A percentile compares a stretch with the other conserved stretches of the same genome.
phyloP scores from a whole-genome alignment of 73 alveolate genomes.

The Urostyla sp. region DNA sequence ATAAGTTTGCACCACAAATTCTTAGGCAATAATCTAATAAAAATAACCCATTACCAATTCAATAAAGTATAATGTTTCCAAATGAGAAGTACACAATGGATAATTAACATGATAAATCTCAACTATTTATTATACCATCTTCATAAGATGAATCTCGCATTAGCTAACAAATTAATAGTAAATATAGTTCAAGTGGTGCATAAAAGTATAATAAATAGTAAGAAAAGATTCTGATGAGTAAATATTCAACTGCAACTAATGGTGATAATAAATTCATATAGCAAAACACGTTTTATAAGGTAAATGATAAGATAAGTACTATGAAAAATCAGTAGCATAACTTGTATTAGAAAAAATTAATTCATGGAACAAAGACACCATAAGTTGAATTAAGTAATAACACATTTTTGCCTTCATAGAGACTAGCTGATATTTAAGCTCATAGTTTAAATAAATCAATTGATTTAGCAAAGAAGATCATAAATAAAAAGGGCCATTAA shows the following conservation, averaged over 20 bases:
- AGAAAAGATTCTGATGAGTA: slow-evolving; percentile 1
- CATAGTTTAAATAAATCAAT: not conserved
- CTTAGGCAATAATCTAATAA: not conserved
- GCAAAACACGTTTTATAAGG: not conserved
- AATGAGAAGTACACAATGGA: not conserved
- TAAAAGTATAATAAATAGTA: slow-evolving; percentile 28
- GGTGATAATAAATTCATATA: not conserved
- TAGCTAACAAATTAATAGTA: slow-evolving; percentile 7
- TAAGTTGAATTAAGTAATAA: not conserved
- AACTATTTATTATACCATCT: not conserved
- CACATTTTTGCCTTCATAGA: not conserved
- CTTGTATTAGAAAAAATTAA: not conserved
- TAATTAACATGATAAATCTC: not conserved
- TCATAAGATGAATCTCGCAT: slow-evolving; percentile 19
- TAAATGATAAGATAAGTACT: not conserved
- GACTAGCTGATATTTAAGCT: not conserved
- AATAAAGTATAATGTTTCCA: not conserved
- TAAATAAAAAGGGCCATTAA: not conserved
- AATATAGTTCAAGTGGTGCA: slow-evolving; percentile 46
- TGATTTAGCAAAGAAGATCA: not conserved
- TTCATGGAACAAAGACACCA: not conserved
- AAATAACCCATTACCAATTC: not conserved
- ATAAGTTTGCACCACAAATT: not conserved
- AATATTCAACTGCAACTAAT: slow-evolving; percentile 4
- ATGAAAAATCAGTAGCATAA: not conserved